phyloP scores from a whole-genome alignment of 192 early-diverging fungal genomes.

The Allomyces javanicus region DNA sequence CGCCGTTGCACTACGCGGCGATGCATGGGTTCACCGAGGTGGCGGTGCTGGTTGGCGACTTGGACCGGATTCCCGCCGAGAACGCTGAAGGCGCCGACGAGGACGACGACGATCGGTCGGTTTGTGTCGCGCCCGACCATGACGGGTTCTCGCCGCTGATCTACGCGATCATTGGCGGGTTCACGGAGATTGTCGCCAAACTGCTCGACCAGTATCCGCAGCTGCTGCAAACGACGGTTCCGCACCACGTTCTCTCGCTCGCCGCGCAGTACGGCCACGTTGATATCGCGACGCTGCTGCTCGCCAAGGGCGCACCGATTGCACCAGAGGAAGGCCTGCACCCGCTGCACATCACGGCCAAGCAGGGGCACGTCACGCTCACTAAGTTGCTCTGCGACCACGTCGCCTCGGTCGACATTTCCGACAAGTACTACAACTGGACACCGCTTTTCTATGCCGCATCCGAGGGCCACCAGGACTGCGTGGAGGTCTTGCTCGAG shows the following conservation, averaged over 20 bases:
- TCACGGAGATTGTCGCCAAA: constrained; percentile 49
- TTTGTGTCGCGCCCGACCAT: constrained; percentile 55
- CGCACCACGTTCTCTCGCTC: constrained; percentile 53
- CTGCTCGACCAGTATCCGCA: constrained; percentile 10
- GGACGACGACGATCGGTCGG: constrained; percentile 7
- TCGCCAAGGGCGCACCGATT: constrained; percentile 54
- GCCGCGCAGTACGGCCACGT: constrained; percentile 82
- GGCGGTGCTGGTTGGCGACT: constrained; percentile 5
- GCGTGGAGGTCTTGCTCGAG: constrained; percentile 56
- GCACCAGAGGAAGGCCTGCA: constrained; percentile 54
- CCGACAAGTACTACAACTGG: constrained; percentile 87
- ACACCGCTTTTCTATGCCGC: constrained; percentile 91
- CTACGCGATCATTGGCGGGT: constrained; percentile 69
- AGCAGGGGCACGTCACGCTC: constrained; percentile 60
- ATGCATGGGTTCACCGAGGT: constrained; percentile 64
- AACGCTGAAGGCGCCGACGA: constrained; percentile 5
- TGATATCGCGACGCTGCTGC: constrained; percentile 63
- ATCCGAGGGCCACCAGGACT: constrained; percentile 68
- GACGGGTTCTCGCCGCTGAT: constrained; percentile 77
- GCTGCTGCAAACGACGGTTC: constrained; percentile 1
- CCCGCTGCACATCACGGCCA: constrained; percentile 71
- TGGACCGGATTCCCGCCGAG: neutral
- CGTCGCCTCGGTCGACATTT: constrained; percentile 49
- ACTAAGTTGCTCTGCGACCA: constrained; percentile 49
- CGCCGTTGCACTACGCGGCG: constrained; percentile 78